Conservation (phyloP, 495 filamentous ascomycete species). For the Astrothelium macrocarpum region DNA sequence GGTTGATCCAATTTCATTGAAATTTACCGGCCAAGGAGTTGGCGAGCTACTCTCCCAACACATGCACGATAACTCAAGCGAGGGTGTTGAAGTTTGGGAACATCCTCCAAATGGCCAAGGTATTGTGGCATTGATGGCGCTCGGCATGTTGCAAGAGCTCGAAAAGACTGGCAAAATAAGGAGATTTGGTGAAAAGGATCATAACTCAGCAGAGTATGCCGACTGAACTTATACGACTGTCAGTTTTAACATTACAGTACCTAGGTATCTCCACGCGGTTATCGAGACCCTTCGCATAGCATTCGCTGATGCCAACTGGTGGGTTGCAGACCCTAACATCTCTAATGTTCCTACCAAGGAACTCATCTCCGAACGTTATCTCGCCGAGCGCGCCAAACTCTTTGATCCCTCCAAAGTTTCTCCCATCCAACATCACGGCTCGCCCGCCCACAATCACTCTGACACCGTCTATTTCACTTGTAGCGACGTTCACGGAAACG, state of each 20-base stretch:
- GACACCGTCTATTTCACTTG: conserved; percentile 94
- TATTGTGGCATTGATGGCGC: conserved; percentile 85
- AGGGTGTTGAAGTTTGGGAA: conserved; percentile 83
- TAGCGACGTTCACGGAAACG: conserved; percentile 74
- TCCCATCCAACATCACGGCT: conserved; percentile 51
- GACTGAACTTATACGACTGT: neutral
- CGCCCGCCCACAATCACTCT: conserved; percentile 56
- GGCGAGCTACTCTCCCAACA: conserved; percentile 35
- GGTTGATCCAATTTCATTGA: conserved; percentile 69
- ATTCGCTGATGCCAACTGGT: conserved; percentile 87
- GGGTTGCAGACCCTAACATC: conserved; percentile 71
- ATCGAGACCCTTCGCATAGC: conserved; percentile 87
- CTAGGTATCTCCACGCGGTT: conserved; percentile 73
- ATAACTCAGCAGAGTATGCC: conserved; percentile 51
- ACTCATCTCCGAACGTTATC: conserved; percentile 52
- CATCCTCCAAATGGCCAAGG: conserved; percentile 98
- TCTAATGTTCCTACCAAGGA: conserved; percentile 52
- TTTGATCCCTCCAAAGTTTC: conserved; percentile 53
- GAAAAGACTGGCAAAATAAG: conserved; percentile 63
- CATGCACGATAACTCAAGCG: conserved; percentile 36
- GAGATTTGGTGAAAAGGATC: conserved; percentile 54
- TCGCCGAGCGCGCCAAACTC: conserved; percentile 56
- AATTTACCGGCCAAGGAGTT: conserved; percentile 62
- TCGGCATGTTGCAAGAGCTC: conserved; percentile 81
- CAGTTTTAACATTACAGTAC: neutral